phyloP scores from a whole-genome alignment of 345 rosid genomes.

The Abelmoschus esculentus region DNA sequence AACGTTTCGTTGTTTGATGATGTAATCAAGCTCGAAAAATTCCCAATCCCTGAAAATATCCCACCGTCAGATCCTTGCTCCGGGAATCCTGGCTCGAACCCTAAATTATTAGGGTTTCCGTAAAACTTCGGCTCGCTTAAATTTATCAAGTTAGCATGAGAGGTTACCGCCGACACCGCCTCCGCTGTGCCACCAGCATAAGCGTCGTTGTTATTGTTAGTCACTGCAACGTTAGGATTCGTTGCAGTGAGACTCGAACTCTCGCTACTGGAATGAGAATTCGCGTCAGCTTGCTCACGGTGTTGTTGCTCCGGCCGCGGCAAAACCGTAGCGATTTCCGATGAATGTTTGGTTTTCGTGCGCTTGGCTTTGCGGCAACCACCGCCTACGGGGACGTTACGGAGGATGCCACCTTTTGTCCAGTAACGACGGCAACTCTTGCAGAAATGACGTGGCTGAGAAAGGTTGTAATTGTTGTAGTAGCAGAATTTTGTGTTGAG shows the following conservation, averaged over 20 bases:
- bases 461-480: slow-evolving; percentile 96
- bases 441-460: slow-evolving; percentile 99
- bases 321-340: slow-evolving; percentile 8
- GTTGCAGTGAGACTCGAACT: slow-evolving; percentile 75
- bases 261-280: slow-evolving; percentile 69
- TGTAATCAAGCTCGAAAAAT: slow-evolving; percentile 40
- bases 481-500: slow-evolving; percentile 92
- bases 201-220: not conserved
- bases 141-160: slow-evolving; percentile 27
- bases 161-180: slow-evolving; percentile 42
- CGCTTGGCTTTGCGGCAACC: slow-evolving; percentile 76
- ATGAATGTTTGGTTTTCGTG: slow-evolving; percentile 36
- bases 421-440: slow-evolving; percentile 94
- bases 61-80: slow-evolving; percentile 61
- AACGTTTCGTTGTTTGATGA: slow-evolving; percentile 38
- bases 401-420: slow-evolving; percentile 97
- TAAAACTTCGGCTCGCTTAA: slow-evolving; percentile 21
- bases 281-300: slow-evolving; percentile 22
- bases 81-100: slow-evolving; percentile 40
- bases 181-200: slow-evolving; percentile 11
- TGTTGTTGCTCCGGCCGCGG: slow-evolving; percentile 13
- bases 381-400: slow-evolving; percentile 94
- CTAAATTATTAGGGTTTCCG: slow-evolving; percentile 13
- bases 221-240: slow-evolving; percentile 21
- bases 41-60: slow-evolving; percentile 59